These are phyloP conservation scores for Piper betle DNA, from an alignment of 164 flowering plant species.

Conservation along the genomic window DNA sequence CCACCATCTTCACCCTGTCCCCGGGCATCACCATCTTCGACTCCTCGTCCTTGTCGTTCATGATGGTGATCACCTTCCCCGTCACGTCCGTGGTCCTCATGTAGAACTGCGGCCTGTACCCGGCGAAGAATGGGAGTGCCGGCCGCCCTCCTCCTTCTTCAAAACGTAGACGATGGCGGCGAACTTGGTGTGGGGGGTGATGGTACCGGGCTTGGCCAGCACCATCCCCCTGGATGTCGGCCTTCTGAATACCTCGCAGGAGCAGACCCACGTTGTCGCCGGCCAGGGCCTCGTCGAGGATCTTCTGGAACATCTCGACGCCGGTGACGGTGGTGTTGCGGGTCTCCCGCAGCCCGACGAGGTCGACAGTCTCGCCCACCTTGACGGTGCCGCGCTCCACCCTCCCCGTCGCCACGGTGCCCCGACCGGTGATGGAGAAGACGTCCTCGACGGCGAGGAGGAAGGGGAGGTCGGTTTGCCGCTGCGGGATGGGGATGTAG, in stretches of 20 bases:
- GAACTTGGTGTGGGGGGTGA: slow-evolving; percentile 29
- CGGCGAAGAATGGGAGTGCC: slow-evolving; percentile 30
- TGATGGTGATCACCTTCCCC: slow-evolving; percentile 20
- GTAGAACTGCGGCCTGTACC: slow-evolving; percentile 24
- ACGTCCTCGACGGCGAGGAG: slow-evolving; percentile 25
- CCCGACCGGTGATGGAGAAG: slow-evolving; percentile 27
- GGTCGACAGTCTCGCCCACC: slow-evolving; percentile 23
- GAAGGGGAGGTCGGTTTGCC: slow-evolving; percentile 26
- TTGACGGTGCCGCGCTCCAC: slow-evolving; percentile 26
- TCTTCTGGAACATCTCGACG: slow-evolving; percentile 30
- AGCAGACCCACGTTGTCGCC: slow-evolving; percentile 29
- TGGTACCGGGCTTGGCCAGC: slow-evolving; percentile 20
- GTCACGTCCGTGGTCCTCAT: slow-evolving; percentile 35
- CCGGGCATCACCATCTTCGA: slow-evolving; percentile 33
- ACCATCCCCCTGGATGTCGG: slow-evolving; percentile 33
- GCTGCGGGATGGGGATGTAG: slow-evolving; percentile 27
- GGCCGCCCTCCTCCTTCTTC: slow-evolving; percentile 32
- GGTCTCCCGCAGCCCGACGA: slow-evolving; percentile 21
- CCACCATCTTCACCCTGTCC: slow-evolving; percentile 28
- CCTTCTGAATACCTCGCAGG: slow-evolving; percentile 24
- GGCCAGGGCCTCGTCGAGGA: slow-evolving; percentile 26
- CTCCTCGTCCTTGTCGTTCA: slow-evolving; percentile 31
- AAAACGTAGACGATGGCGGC: slow-evolving; percentile 22
- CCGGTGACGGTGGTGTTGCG: slow-evolving; percentile 24
- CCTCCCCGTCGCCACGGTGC: slow-evolving; percentile 28